Evolutionary conservation across 768 basidiomycete species (phyloP).

Genomic region (Pleurotus tuber-regium): DNA sequence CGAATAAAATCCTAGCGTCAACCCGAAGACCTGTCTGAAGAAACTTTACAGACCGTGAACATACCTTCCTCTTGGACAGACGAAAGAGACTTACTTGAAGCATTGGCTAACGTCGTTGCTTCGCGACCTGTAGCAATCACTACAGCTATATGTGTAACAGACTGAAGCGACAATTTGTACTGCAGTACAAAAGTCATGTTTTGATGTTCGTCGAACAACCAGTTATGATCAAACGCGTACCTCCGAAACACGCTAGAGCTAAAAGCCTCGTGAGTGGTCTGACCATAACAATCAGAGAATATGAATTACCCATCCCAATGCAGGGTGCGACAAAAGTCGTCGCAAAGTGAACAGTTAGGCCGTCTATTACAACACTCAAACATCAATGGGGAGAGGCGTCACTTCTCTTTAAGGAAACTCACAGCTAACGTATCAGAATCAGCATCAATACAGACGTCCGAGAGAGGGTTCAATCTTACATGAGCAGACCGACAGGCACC

Average conservation of each 20-base stretch:
- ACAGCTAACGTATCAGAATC: too few species aligned
- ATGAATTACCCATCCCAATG: constrained; percentile 35
- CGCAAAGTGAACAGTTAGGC: constrained; percentile 31
- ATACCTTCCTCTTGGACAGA: neutral
- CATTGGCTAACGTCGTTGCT: constrained; percentile 38
- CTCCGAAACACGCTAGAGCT: constrained; percentile 37
- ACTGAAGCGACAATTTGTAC: constrained; percentile 36
- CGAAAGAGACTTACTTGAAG: constrained; percentile 29
- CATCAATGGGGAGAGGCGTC: too few species aligned
- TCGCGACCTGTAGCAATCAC: constrained; percentile 33
- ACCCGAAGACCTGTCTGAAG: constrained; percentile 34
- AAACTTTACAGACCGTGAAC: constrained; percentile 21
- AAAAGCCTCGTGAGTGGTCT: neutral
- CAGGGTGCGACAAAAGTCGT: constrained; percentile 35
- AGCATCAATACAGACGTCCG: too few species aligned
- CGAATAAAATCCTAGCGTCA: constrained; percentile 39
- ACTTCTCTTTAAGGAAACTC: too few species aligned
- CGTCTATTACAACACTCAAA: constrained; percentile 24
- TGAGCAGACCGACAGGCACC: constrained; percentile 31
- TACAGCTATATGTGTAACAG: constrained; percentile 37
- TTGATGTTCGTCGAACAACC: neutral
- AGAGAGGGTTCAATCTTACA: constrained; percentile 27
- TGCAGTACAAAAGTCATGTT: constrained; percentile 8
- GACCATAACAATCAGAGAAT: neutral
- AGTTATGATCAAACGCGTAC: constrained; percentile 16